phyloP scores from a whole-genome alignment of 2,329 filamentous ascomycete species.

The Lecanosticta acicola region DNA sequence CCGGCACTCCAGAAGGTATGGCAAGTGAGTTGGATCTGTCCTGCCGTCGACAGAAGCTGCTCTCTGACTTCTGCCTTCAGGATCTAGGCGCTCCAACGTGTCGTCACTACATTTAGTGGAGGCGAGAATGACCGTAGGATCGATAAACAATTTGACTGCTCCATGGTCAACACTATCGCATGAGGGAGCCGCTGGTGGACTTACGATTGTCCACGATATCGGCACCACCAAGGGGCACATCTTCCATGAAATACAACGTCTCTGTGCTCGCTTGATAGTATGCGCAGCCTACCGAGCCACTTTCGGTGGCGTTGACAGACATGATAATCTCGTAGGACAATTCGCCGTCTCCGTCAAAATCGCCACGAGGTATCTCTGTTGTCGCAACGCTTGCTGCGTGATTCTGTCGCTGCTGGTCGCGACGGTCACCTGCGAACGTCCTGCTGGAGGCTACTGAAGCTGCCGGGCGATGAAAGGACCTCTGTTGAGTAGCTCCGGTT shows the following conservation, averaged over 20 bases:
- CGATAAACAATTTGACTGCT: slow-evolving; percentile 55
- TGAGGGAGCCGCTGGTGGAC: slow-evolving; percentile 14
- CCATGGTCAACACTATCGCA: slow-evolving; percentile 12
- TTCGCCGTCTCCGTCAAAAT: slow-evolving; percentile 14
- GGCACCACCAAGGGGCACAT: slow-evolving; percentile 63
- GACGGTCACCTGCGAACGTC: slow-evolving; percentile 10
- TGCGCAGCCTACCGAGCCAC: slow-evolving; percentile 70
- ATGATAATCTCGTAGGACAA: slow-evolving; percentile 65
- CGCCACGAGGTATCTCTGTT: slow-evolving; percentile 8
- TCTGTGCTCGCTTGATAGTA: slow-evolving; percentile 71
- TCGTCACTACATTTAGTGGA: slow-evolving; percentile 52
- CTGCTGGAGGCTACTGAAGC: slow-evolving; percentile 11
- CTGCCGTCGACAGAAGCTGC: slow-evolving; percentile 23
- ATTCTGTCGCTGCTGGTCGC: neutral
- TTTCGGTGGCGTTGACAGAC: slow-evolving; percentile 69
- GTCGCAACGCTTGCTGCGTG: slow-evolving; percentile 12
- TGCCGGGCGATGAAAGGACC: neutral
- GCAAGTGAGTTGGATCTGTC: slow-evolving; percentile 47
- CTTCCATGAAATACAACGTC: slow-evolving; percentile 69
- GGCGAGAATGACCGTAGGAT: slow-evolving; percentile 56
- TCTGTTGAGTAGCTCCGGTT: neutral
- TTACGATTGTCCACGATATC: slow-evolving; percentile 50
- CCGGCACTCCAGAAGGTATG: slow-evolving; percentile 61
- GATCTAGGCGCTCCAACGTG: slow-evolving; percentile 41
- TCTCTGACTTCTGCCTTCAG: slow-evolving; percentile 32